Conservation (phyloP, 805 yeast species). For the Candida tallmaniae region DNA sequence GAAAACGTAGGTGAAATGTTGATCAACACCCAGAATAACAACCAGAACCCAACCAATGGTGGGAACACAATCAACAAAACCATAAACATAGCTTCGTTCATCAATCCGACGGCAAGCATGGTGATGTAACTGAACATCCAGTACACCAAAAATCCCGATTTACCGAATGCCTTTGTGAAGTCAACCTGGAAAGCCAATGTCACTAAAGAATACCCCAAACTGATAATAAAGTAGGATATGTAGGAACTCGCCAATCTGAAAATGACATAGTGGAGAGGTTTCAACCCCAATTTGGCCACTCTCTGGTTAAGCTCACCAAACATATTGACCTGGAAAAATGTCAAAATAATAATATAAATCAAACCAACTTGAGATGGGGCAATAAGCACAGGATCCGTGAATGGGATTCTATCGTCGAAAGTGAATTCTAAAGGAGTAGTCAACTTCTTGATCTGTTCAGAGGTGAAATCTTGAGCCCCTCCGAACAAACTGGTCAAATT, state of each 20-base stretch:
- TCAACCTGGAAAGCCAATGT: conserved; percentile 67
- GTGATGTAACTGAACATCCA: conserved; percentile 69
- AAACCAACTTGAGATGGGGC: conserved; percentile 77
- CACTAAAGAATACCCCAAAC: conserved; percentile 55
- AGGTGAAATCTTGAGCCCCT: conserved; percentile 6
- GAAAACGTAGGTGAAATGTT: conserved; percentile 69
- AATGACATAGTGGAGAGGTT: conserved; percentile 41
- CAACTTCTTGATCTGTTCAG: conserved; percentile 13
- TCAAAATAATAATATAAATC: conserved; percentile 63
- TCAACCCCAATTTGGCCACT: conserved; percentile 41
- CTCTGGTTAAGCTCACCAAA: conserved; percentile 49
- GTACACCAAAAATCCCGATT: conserved; percentile 65
- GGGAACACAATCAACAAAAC: conserved; percentile 51
- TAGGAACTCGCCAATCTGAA: conserved; percentile 52
- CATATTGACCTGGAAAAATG: conserved; percentile 68
- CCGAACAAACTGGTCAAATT: conserved; percentile 17
- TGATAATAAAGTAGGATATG: conserved; percentile 50
- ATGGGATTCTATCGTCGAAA: conserved; percentile 47
- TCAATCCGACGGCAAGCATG: conserved; percentile 74
- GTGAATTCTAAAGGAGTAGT: conserved; percentile 32
- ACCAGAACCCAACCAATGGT: conserved; percentile 66
- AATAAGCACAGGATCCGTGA: conserved; percentile 42
- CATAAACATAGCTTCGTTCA: conserved; percentile 61
- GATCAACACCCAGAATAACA: conserved; percentile 62
- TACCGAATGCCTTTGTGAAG: conserved; percentile 55